Evolutionary conservation across 108 stramenopile species (phyloP).

Genomic region (Cyclotella atomus): DNA sequence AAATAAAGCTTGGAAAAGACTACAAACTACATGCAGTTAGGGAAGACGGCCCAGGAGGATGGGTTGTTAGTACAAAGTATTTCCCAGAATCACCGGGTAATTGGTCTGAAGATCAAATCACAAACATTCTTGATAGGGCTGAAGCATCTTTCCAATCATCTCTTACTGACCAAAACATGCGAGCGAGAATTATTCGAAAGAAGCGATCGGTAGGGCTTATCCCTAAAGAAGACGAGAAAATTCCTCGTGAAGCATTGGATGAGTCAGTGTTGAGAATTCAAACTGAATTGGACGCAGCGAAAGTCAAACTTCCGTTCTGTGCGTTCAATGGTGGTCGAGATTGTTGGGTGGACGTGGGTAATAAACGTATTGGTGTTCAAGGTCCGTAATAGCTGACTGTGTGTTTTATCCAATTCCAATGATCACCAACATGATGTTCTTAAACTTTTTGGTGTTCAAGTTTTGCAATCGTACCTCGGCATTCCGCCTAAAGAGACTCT

Average conservation of each 20-base stretch:
- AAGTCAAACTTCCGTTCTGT: constrained; percentile 78
- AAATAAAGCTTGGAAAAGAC: constrained; percentile 63
- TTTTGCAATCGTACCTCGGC: constrained; percentile 80
- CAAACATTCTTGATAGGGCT: constrained; percentile 70
- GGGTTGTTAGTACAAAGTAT: constrained; percentile 81
- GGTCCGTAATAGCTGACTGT: constrained; percentile 74
- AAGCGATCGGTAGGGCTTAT: constrained; percentile 88
- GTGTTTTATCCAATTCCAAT: too few relatives aligned
- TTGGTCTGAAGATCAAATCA: constrained; percentile 78
- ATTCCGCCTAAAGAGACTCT: constrained; percentile 73
- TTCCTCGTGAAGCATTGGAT: constrained; percentile 88
- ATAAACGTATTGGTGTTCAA: constrained; percentile 91
- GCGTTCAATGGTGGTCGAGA: constrained; percentile 95
- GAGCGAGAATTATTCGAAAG: constrained; percentile 83
- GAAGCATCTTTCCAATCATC: constrained; percentile 60
- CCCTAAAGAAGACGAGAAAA: constrained; percentile 59
- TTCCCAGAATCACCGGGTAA: constrained; percentile 76
- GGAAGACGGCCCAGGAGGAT: constrained; percentile 86
- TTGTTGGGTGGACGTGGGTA: constrained; percentile 93
- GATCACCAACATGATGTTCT: too few relatives aligned
- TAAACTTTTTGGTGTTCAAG: constrained; percentile 90
- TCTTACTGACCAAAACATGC: constrained; percentile 70
- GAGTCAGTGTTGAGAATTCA: constrained; percentile 87
- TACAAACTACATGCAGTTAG: constrained; percentile 77
- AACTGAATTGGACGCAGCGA: constrained; percentile 58